Evolutionary conservation across 2,329 filamentous ascomycete species (phyloP), one percentile per base, ranked within the genome.

Genomic region (Colletotrichum sp.): DNA sequence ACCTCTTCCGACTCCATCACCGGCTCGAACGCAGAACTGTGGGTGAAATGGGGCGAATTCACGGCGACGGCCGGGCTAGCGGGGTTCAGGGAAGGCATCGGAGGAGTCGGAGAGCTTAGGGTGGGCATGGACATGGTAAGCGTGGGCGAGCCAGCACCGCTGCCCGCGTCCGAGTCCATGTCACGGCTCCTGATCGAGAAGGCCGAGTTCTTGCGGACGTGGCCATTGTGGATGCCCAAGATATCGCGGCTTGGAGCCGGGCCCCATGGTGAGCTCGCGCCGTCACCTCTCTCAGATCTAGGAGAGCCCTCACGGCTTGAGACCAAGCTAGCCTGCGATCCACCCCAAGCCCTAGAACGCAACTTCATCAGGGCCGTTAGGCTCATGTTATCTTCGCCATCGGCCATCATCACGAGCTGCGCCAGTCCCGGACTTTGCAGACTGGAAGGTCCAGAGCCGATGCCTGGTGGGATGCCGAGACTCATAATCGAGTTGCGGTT

Each of bases 401-500:
- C 92, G 4, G 88, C 88, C 89, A 87, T 90, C 89, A 89, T 91
- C 2, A 95, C 94, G 28, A 98, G 87, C 82, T 98, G 94, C 1
- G 94, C 94, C 28, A 98, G 88, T 0, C 94, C 94, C 1, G 95
- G 94, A 78, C 93, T 95, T 36, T 92, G 88, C 4, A 95, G 80
- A 55, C 87, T 91, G 73, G 88, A 91, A 75, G 87, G 84, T 32
- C 85, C 86, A 28, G 80, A 82, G n/a, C 83, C 81, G 16, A 84
- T 78, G 24, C 60, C 60, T 7, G 87, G 86, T 60, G 92, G 91
- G 36, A 92, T 86, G 9, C 88, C 89, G 77, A 96, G 87, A 75
- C 94, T 95, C 87, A 98, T 95, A 75, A 98, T 92, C 1, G 95
- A 98, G 82, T 98, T 99, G 60, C 97, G 92, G 75, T 98, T 98